phyloP scores from a whole-genome alignment of 2,329 filamentous ascomycete genomes.

The Tolypocladium ovalisporum region DNA sequence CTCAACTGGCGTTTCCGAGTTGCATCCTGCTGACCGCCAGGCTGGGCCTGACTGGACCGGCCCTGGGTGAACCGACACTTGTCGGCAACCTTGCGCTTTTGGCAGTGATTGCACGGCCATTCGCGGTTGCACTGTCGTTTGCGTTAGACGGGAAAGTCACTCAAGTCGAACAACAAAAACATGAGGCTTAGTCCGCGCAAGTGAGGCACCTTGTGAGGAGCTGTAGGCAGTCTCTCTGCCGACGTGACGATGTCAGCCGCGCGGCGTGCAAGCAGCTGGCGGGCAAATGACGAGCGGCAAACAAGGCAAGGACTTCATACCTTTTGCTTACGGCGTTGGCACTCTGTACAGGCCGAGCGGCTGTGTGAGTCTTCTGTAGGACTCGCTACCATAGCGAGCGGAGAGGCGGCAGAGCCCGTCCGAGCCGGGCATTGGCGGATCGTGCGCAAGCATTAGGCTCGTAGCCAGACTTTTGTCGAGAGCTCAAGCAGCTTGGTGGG shows the following conservation, averaged over 20 bases:
- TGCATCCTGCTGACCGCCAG: slow-evolving; percentile 7
- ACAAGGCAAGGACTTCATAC: slow-evolving; percentile 7
- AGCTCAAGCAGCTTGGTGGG: neutral
- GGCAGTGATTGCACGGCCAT: slow-evolving; percentile 28
- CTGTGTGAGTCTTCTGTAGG: slow-evolving; percentile 5
- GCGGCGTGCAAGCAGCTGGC: neutral
- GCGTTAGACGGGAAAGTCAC: neutral
- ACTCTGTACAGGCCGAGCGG: slow-evolving; percentile 32
- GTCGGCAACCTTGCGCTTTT: slow-evolving; percentile 26
- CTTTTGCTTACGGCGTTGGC: slow-evolving; percentile 27
- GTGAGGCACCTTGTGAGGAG: neutral
- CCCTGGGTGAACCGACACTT: slow-evolving; percentile 21
- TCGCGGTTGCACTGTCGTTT: slow-evolving; percentile 23
- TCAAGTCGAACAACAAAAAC: neutral
- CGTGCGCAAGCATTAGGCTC: neutral
- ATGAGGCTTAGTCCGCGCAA: too few relatives aligned
- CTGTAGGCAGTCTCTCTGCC: neutral
- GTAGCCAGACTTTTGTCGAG: neutral
- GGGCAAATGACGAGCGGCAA: neutral
- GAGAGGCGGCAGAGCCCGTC: neutral
- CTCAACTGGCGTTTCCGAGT: slow-evolving; percentile 13
- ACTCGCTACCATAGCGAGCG: slow-evolving; percentile 6
- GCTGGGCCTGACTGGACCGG: slow-evolving; percentile 12
- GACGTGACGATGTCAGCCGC: neutral
- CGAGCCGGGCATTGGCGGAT: neutral